Base-by-base conservation (phyloP, 2,329 filamentous ascomycete genomes). In the Triangularia verruculosa region DNA sequence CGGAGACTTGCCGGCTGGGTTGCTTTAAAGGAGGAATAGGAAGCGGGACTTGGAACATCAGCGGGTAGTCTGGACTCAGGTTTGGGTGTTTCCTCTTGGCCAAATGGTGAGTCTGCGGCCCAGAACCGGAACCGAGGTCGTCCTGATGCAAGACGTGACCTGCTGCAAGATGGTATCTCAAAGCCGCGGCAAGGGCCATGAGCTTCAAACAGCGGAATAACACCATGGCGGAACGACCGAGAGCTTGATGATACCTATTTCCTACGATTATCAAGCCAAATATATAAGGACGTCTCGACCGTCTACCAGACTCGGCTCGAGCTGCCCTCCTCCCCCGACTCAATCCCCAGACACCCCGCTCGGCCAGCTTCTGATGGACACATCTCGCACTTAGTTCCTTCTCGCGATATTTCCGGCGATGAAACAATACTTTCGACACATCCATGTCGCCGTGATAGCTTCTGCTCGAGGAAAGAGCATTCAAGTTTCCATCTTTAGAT, bases 11-110 rank as follows among this genome's bases (percentile, higher is more conserved):
- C 76, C 74, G 74, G 59, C 75, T 75, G 5, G 77, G 74, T 47
- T 75, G 64, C 66, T 81, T 81, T 2, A 78, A 64, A 0, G 80
- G 77, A 4, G 79, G 77, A 30, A 80, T 79, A 1, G 80, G 80
- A 1, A 83, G 73, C 7, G 79, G 74, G 13, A 74, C 73, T 52
- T 76, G 65, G 66, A 75, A 79, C 32, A 79, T 71, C 69, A 73
- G 74, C 57, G 69, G 69, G 66, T 79, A 79, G 27, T 72, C 72
- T 2, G 77, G 77, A 39, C 72, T 73, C 8, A 57, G 30, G 55
- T 57, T 57, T 57, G 30, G 30, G 13, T 39, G 34, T 28, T 43
- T 57, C 25, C 55, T 57, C 30, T 34, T 34, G 17, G 17, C 34
- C 34, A 39, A 15, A 15, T 39, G 34, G 13, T 39, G 34, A n/a